Base-by-base conservation (phyloP, 2,329 filamentous ascomycete species). In the Aspergillus sp. region DNA sequence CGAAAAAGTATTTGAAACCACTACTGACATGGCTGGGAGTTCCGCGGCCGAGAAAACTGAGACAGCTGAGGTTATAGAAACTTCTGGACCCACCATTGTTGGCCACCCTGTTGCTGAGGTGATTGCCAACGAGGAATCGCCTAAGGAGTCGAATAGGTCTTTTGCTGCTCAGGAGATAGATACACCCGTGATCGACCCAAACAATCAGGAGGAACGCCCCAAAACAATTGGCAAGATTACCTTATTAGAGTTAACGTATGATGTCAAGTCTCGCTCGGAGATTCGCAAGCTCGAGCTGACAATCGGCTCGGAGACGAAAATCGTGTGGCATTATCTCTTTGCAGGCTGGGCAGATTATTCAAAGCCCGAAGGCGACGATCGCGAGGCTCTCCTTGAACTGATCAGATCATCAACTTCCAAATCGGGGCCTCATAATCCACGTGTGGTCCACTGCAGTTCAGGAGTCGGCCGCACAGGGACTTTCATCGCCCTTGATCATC, bases 401-500 rank as follows among this genome's bases (percentile, higher is more conserved):
- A 84, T 86, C 64, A 78, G 77, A 19, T 63, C 79, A 23, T 80
- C 80, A 2, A 77, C 76, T 17, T 76, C 73, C 48, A 81, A 81
- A 65, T 74, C 25, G 25, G 70, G 28, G 78, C 79, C 7, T 65
- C 81, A 6, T 75, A 92, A 90, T 69, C 91, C 94, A 4, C 88
- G 94, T 58, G 88, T 98, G 61, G 85, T 92, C 10, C 90, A 93
- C 76, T 93, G 91, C 80, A 96, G 91, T 72, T 95, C 95, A 6
- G 95, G 95, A 39, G 94, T 99, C 13, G 95, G 95, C 12, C 87
- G 95, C 58, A 96, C 91, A 6, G 95, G 95, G 32, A 98, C 95
- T 0, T 99, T 98, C 73, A 97, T 99, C 69, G 90, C 92, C 1
- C 84, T 99, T n/a, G 95, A 98, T 76, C 92, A 96, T 75, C 85